Evolutionary conservation across 768 basidiomycete species (phyloP).

Genomic region (Agaricus blazei): DNA sequence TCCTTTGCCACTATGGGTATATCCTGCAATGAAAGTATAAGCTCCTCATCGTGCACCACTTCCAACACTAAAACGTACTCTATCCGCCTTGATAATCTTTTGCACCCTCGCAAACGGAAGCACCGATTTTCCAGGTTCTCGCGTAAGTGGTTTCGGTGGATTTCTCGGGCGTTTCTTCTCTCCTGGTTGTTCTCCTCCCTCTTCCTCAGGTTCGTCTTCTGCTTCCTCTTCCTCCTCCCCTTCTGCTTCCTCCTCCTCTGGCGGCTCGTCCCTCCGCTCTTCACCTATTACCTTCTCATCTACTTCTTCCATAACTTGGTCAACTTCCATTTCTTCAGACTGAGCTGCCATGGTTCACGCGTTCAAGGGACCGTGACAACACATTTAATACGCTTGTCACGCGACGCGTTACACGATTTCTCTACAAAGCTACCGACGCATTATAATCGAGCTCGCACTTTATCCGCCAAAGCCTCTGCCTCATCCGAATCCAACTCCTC

Average conservation of each 20-base stretch:
- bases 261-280: background rate
- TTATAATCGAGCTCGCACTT: conserved; percentile 41
- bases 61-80: conserved; percentile 34
- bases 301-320: conserved; percentile 10
- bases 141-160: conserved; percentile 19
- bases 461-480: conserved; percentile 37
- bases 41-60: background rate
- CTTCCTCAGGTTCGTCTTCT: conserved; percentile 6
- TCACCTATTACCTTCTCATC: conserved; percentile 5
- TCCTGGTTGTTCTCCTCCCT: background rate
- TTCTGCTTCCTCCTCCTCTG: background rate
- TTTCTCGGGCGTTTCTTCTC: conserved; percentile 26
- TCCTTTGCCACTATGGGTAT: conserved; percentile 73
- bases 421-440: too few relatives aligned
- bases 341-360: conserved; percentile 3
- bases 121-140: conserved; percentile 59
- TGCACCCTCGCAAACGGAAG: conserved; percentile 78
- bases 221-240: background rate
- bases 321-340: conserved; percentile 10
- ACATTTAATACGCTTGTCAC: conserved; percentile 7
- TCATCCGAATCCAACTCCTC: conserved; percentile 58
- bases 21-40: conserved; percentile 40
- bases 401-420: background rate
- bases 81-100: conserved; percentile 82
- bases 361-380: conserved; percentile 9